Conservation (phyloP, 768 basidiomycete species). For the Leccinum arenicola region DNA sequence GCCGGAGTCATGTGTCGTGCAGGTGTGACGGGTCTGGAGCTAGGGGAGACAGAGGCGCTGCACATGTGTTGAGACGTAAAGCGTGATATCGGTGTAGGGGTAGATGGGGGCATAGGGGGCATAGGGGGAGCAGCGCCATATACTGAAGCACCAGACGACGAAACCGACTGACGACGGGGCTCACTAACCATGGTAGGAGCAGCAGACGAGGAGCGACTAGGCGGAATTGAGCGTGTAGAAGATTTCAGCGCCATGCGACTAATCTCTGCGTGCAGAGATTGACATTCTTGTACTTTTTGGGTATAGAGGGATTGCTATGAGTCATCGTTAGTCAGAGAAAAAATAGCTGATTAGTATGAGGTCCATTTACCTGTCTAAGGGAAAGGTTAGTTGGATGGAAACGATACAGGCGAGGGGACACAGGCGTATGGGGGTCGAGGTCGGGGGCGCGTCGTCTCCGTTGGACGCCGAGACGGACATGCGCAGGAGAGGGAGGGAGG, state of each 20-base stretch:
- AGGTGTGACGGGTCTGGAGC: constrained; percentile 33
- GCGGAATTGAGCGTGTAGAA: constrained; percentile 22
- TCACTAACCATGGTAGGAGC: constrained; percentile 24
- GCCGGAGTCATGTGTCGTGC: constrained; percentile 30
- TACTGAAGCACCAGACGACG: constrained; percentile 31
- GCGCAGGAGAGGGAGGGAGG: too few species aligned
- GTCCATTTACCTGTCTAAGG: too few species aligned
- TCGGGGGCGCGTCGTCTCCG: too few species aligned
- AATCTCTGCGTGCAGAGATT: constrained; percentile 63
- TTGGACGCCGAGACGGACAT: too few species aligned
- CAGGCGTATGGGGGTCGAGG: too few species aligned
- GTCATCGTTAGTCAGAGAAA: constrained; percentile 14
- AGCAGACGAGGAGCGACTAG: constrained; percentile 26
- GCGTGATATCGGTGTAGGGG: constrained; percentile 49
- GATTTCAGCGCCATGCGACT: constrained; percentile 45
- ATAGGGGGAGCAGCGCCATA: constrained; percentile 30
- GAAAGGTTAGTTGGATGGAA: too few species aligned
- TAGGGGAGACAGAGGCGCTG: constrained; percentile 48
- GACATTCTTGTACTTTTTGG: constrained; percentile 71
- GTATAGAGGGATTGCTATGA: constrained; percentile 56
- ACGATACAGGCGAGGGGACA: too few species aligned
- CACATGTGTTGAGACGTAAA: constrained; percentile 53
- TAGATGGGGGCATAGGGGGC: constrained; percentile 43
- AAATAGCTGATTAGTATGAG: neutral
- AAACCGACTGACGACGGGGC: constrained; percentile 30